Conservation (phyloP, 1,139 yeast genomes). For the Geotrichum armillariae region DNA sequence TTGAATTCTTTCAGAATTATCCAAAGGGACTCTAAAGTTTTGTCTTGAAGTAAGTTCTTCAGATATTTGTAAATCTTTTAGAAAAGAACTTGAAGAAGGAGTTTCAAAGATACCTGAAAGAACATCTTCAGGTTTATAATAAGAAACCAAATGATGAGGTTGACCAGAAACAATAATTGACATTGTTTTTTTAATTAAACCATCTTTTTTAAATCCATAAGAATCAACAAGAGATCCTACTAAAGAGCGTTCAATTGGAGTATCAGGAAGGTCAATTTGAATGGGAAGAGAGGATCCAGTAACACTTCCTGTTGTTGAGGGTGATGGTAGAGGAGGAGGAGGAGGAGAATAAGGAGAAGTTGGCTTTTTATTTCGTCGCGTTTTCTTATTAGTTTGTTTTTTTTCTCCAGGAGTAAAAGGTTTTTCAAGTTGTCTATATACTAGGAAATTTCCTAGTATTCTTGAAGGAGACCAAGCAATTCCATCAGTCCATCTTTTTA, state of each 20-base stretch:
- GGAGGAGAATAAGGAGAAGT: constrained; percentile 4
- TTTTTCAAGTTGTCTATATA: constrained; percentile 76
- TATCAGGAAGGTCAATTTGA: constrained; percentile 18
- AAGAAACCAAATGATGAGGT: constrained; percentile 69
- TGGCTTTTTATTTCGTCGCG: constrained; percentile 15
- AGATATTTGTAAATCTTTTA: constrained; percentile 55
- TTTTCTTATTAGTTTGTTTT: constrained; percentile 38
- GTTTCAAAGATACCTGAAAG: constrained; percentile 53
- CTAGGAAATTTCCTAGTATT: constrained; percentile 77
- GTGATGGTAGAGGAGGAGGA: constrained; percentile 4
- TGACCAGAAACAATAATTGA: constrained; percentile 51
- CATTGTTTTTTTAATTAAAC: constrained; percentile 80
- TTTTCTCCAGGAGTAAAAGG: constrained; percentile 46
- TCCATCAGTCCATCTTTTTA: constrained; percentile 94
- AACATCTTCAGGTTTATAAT: constrained; percentile 76
- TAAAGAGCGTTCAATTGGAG: constrained; percentile 39
- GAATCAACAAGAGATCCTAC: constrained; percentile 60
- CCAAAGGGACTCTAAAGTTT: constrained; percentile 49
- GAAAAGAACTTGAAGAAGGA: constrained; percentile 56
- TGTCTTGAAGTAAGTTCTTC: constrained; percentile 60
- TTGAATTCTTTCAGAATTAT: too few relatives aligned
- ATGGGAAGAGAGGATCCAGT: constrained; percentile 20
- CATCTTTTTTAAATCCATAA: constrained; percentile 70
- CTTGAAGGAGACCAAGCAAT: constrained; percentile 90
- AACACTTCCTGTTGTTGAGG: constrained; percentile 18